A percentile compares a stretch with the other conserved stretches of the same genome.
These are phyloP conservation scores for Pyricularia pennisetigena DNA, from an alignment of 2,329 filamentous ascomycete genomes.

Conservation along the genomic window DNA sequence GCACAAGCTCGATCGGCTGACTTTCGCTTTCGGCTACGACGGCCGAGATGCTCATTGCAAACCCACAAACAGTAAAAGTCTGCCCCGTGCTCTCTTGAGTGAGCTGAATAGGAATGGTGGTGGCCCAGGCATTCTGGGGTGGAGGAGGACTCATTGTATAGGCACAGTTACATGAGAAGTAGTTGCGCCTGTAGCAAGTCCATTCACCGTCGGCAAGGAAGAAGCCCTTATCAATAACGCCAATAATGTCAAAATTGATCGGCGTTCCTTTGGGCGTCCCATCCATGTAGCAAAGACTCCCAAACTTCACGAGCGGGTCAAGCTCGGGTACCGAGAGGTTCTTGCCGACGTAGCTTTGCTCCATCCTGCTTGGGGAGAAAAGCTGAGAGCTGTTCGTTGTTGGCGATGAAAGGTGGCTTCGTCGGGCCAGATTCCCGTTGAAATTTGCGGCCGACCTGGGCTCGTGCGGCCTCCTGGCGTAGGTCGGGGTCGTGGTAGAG, in stretches of 20 bases:
- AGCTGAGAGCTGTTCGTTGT: constrained; percentile 37
- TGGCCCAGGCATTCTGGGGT: constrained; percentile 11
- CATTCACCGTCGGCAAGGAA: constrained; percentile 73
- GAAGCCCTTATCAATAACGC: constrained; percentile 82
- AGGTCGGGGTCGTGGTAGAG: constrained; percentile 38
- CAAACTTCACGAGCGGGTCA: constrained; percentile 44
- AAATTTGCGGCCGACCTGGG: constrained; percentile 44
- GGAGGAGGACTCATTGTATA: constrained; percentile 57
- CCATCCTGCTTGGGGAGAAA: constrained; percentile 40
- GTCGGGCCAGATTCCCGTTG: constrained; percentile 29
- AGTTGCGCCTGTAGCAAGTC: constrained; percentile 89
- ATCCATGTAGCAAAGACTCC: constrained; percentile 53
- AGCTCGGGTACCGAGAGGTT: constrained; percentile 20
- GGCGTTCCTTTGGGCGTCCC: constrained; percentile 29
- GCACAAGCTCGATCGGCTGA: constrained; percentile 70
- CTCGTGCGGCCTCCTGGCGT: constrained; percentile 33
- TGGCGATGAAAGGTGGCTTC: constrained; percentile 45
- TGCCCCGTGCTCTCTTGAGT: constrained; percentile 38
- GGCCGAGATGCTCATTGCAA: constrained; percentile 78
- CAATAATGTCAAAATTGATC: constrained; percentile 64
- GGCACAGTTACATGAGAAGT: constrained; percentile 77
- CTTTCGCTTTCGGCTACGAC: constrained; percentile 66
- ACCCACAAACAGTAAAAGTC: constrained; percentile 58
- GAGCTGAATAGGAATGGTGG: constrained; percentile 37
- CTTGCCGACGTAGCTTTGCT: constrained; percentile 31